Conservation (phyloP, 139 green algal genomes). For the Astrephomene gubernaculifera region DNA sequence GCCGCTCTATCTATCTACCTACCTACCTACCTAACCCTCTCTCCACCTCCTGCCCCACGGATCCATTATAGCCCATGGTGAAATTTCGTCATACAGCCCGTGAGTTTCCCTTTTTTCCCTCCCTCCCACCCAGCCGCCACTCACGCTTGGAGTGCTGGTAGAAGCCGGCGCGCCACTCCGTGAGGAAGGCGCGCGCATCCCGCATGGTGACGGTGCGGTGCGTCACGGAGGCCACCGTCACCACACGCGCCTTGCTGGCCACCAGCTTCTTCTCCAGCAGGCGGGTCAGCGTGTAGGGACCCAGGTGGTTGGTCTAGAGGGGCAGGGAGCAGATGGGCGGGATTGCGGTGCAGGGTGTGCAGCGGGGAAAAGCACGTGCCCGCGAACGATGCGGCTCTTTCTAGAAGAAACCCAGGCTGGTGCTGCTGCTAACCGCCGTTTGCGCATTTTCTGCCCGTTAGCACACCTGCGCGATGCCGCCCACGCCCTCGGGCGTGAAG, state of each 20-base stretch:
- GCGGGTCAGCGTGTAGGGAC: slow-evolving; percentile 81
- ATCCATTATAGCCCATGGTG: no score
- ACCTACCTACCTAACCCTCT: no score
- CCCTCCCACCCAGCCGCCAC: background rate
- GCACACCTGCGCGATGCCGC: slow-evolving; percentile 58
- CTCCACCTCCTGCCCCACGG: no score
- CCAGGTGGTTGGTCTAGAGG: slow-evolving; percentile 76
- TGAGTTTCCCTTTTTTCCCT: background rate
- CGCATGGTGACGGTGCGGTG: slow-evolving; percentile 57
- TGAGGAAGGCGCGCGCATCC: slow-evolving; percentile 52
- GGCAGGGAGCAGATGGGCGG: background rate
- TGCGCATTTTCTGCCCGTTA: no score
- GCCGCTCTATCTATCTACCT: no score
- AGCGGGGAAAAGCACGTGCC: background rate
- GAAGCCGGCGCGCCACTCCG: slow-evolving; percentile 51
- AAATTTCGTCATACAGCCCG: background rate
- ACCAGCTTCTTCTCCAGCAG: slow-evolving; percentile 74
- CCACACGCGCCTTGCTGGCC: slow-evolving; percentile 52
- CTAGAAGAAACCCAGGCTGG: background rate
- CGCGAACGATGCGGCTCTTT: background rate
- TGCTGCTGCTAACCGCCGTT: no score
- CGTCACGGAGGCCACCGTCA: slow-evolving; percentile 60
- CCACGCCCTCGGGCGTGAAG: slow-evolving; percentile 56
- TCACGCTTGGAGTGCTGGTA: slow-evolving; percentile 59
- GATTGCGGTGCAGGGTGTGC: background rate